Evolutionary conservation across 2,329 filamentous ascomycete genomes (phyloP).

Genomic region (Curvularia lunata): DNA sequence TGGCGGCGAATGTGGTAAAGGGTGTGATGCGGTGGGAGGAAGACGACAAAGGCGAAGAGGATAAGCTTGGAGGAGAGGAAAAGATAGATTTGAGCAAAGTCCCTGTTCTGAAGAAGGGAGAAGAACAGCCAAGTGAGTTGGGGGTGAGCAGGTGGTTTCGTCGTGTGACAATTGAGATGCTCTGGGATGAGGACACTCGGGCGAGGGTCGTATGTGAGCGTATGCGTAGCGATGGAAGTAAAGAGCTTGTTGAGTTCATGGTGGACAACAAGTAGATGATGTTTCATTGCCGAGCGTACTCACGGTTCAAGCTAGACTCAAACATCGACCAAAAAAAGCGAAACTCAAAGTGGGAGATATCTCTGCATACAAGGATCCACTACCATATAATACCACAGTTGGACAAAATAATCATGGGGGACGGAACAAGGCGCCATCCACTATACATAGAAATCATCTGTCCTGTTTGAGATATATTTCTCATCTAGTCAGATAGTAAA

Average conservation of each 20-base stretch:
- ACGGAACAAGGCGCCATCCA: constrained; percentile 32
- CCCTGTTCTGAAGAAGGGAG: neutral
- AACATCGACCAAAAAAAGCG: neutral
- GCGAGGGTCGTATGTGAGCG: neutral
- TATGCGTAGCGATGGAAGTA: neutral
- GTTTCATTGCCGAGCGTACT: neutral
- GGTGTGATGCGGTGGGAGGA: constrained; percentile 14
- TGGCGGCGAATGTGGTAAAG: constrained; percentile 12
- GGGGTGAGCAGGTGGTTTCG: neutral
- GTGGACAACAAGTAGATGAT: neutral
- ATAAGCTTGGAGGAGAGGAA: neutral
- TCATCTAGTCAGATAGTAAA: constrained; percentile 27
- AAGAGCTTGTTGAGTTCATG: neutral
- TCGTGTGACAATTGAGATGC: neutral
- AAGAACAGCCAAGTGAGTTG: too few relatives aligned
- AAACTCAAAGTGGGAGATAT: constrained; percentile 15
- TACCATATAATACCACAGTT: constrained; percentile 15
- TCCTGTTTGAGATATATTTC: constrained; percentile 19
- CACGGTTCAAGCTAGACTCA: neutral
- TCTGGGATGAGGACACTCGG: neutral
- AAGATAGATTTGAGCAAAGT: neutral
- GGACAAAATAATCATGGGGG: constrained; percentile 17
- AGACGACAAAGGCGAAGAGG: neutral
- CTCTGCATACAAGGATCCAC: constrained; percentile 23
- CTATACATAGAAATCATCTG: constrained; percentile 40